Conservation (phyloP, 768 basidiomycete species). For the Trametes coccinea region DNA sequence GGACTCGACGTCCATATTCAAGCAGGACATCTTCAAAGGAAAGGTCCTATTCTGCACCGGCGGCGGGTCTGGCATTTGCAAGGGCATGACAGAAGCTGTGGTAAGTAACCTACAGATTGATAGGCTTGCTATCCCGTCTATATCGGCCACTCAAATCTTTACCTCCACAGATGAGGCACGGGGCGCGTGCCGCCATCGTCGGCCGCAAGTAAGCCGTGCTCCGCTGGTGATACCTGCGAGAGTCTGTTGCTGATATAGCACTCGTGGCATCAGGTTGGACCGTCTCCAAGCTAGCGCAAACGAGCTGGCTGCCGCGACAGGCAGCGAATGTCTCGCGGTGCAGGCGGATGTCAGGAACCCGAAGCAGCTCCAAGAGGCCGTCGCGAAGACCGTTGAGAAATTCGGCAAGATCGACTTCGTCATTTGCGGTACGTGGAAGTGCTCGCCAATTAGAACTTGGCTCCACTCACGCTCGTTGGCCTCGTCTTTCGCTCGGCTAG, state of each 20-base stretch:
- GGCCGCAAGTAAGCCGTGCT: constrained; percentile 72
- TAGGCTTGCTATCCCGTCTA: not conserved
- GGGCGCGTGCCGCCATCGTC: constrained; percentile 78
- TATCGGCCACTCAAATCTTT: not conserved
- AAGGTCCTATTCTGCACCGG: constrained; percentile 93
- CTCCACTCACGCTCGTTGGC: not conserved
- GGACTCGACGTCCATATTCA: constrained; percentile 68
- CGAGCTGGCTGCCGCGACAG: constrained; percentile 70
- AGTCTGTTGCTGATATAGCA: not conserved
- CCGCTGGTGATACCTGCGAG: not conserved
- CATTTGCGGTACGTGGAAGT: constrained; percentile 69
- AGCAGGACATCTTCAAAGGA: constrained; percentile 79
- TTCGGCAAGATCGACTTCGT: constrained; percentile 94
- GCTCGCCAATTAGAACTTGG: not conserved
- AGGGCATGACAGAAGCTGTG: constrained; percentile 80
- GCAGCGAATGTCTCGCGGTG: constrained; percentile 65
- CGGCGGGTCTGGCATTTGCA: constrained; percentile 92
- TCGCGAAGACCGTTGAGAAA: constrained; percentile 65
- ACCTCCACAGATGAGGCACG: constrained; percentile 78
- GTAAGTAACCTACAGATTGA: constrained; percentile 44
- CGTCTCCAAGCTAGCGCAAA: constrained; percentile 68
- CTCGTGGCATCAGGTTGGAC: constrained; percentile 53
- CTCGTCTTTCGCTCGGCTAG: constrained; percentile 38
- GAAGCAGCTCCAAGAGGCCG: constrained; percentile 71
- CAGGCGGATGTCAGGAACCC: constrained; percentile 86